Conservation (phyloP, 495 filamentous ascomycete genomes). For the Aspergillus carlsbadensis region DNA sequence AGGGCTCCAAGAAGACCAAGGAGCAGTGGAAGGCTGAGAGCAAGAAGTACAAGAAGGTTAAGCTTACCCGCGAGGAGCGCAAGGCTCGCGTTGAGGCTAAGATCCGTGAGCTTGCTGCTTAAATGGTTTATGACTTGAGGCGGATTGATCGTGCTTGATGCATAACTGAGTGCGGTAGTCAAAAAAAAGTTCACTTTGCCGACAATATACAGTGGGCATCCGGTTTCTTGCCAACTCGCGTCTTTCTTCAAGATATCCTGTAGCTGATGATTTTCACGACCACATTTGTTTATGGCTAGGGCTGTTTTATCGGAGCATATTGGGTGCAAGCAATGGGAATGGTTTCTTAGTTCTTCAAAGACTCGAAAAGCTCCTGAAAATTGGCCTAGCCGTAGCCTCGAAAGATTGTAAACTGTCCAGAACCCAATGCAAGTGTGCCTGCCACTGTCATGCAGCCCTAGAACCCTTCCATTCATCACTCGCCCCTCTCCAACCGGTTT, state of each 20-base stretch:
- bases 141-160: constrained; percentile 24
- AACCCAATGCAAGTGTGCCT: background rate
- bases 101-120: constrained; percentile 65
- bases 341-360: constrained; percentile 10
- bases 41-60: constrained; percentile 75
- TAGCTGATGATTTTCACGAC: constrained; percentile 25
- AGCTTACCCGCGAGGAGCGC: constrained; percentile 79
- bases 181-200: constrained; percentile 21
- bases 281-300: constrained; percentile 14
- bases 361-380: constrained; percentile 5
- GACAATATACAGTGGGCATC: constrained; percentile 14
- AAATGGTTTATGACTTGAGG: constrained; percentile 23
- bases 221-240: constrained; percentile 11
- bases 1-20: constrained; percentile 83
- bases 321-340: constrained; percentile 12
- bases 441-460: too few relatives aligned
- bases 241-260: constrained; percentile 17
- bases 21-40: constrained; percentile 95
- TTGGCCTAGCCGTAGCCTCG: background rate
- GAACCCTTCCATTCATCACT: too few relatives aligned
- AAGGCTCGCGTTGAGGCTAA: constrained; percentile 77
- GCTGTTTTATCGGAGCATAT: constrained; percentile 19
- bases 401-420: background rate
- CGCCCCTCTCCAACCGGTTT: background rate
- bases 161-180: constrained; percentile 28